phyloP scores from a whole-genome alignment of 139 green algal genomes.

The Micractinium sp. region DNA sequence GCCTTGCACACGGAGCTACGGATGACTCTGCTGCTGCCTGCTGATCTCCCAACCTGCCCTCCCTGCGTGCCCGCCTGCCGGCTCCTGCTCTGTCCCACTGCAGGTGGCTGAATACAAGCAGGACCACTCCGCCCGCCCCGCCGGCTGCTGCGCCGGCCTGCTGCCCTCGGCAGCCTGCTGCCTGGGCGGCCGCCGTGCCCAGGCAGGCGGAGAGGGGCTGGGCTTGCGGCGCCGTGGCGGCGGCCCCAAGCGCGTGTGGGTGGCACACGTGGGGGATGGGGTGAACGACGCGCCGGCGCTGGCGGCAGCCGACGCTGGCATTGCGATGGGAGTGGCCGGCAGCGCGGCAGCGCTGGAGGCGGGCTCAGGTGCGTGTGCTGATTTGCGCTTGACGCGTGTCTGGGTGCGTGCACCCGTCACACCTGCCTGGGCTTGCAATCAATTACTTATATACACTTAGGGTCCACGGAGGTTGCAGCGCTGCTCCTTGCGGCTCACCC shows the following conservation, averaged over 20 bases:
- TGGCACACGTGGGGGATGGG: constrained; percentile 98
- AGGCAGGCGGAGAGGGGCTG: constrained; percentile 42
- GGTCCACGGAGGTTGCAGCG: no score
- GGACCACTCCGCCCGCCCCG: neutral
- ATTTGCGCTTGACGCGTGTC: no score
- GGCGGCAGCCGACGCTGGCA: constrained; percentile 92
- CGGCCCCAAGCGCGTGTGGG: constrained; percentile 41
- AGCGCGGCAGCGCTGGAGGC: constrained; percentile 74
- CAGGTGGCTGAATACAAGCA: constrained; percentile 28
- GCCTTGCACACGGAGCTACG: neutral
- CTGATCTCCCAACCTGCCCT: neutral
- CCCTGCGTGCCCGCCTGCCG: no score
- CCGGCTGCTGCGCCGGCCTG: neutral
- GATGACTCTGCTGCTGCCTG: neutral
- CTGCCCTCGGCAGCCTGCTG: constrained; percentile 5
- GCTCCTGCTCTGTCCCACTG: neutral
- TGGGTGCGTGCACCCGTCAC: no score
- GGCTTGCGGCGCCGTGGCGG: neutral
- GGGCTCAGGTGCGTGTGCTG: constrained; percentile 33
- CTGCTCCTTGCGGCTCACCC: no score
- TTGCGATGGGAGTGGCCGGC: constrained; percentile 80
- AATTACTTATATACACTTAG: no score
- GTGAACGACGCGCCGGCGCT: constrained; percentile 98
- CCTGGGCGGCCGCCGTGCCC: neutral
- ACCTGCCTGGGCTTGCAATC: no score